Conservation (phyloP, 495 filamentous ascomycete species). For the Cercophora newfieldiana region DNA sequence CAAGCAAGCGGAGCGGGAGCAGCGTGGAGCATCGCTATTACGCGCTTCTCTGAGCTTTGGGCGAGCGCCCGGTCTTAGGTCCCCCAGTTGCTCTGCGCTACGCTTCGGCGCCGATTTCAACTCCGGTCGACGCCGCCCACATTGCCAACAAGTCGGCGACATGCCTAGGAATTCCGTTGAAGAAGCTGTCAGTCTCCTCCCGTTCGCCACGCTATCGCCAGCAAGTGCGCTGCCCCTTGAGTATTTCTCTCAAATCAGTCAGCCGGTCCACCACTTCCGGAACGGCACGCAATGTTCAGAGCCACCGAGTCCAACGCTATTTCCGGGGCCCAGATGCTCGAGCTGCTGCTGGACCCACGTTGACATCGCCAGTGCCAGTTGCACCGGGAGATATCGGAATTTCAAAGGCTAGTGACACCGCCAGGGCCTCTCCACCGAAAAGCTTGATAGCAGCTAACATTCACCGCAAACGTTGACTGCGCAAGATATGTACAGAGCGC, state of each 20-base stretch:
- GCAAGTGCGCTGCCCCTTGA: neutral
- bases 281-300: neutral
- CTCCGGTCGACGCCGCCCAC: neutral
- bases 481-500: neutral
- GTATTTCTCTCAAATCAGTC: neutral
- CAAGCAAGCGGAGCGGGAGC: neutral
- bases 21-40: neutral
- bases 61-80: neutral
- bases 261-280: neutral
- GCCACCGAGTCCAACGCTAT: neutral
- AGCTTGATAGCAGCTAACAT: neutral
- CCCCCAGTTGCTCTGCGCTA: neutral
- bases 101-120: neutral
- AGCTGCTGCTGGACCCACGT: neutral
- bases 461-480: neutral
- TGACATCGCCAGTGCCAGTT: neutral
- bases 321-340: neutral
- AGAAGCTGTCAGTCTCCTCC: neutral
- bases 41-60: neutral
- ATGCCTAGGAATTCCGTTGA: neutral
- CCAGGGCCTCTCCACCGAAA: neutral
- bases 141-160: neutral
- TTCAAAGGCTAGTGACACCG: neutral
- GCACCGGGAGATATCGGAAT: neutral
- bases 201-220: neutral